Base-by-base conservation (phyloP, 1,284 basidiomycete species). In the Exobasidium cylindrosporum region DNA sequence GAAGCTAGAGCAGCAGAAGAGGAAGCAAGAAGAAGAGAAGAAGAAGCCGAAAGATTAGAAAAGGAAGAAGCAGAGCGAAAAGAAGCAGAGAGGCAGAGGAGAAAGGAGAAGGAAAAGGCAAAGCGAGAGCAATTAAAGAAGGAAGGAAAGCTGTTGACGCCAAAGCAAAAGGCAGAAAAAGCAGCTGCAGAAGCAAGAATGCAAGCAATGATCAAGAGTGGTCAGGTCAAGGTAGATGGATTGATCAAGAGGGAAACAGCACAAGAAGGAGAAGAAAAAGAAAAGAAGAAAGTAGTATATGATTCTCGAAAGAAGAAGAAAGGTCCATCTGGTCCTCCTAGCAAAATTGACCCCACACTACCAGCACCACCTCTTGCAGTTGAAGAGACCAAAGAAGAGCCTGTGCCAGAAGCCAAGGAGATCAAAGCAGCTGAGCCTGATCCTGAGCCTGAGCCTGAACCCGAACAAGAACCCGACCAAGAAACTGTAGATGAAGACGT, bases 81-180 rank as follows among this genome's bases (percentile, higher is more conserved):
- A 61, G 77, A 76, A 58, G 75, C 73, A 5, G 76, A 75, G 45
- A 69, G 73, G 17, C 61, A 53, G 29, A 69, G 73, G 3, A 78
- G 74, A 45, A 77, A 76, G 67, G 77, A 79, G 43, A 77, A 74
- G 59, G 77, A 79, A 62, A 72, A 67, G 61, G 67, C 67, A 31
- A 78, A 77, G 62, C 67, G 66, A 53, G 77, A 79, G 62, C 77
- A 78, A 65, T 70, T 78, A 61, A 70, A 70, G 58, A 76, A 73
- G 62, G 77, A 79, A 64, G 77, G 77, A 62, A 78, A 78, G 67
- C 70, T 77, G 17, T 65, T 79, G 32, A 79, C 77, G 1, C 76
- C 77, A 43, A 97, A 96, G 82, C 94, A 98, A 81, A 97, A 94
- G 82, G 90, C 92, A 74, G 94, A 97, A 80, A 89, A 87, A 72